Evolutionary conservation across 169 alveolate genomes (phyloP), one percentile per base, ranked within the genome.

Genomic region (Eimeria maxima): DNA sequence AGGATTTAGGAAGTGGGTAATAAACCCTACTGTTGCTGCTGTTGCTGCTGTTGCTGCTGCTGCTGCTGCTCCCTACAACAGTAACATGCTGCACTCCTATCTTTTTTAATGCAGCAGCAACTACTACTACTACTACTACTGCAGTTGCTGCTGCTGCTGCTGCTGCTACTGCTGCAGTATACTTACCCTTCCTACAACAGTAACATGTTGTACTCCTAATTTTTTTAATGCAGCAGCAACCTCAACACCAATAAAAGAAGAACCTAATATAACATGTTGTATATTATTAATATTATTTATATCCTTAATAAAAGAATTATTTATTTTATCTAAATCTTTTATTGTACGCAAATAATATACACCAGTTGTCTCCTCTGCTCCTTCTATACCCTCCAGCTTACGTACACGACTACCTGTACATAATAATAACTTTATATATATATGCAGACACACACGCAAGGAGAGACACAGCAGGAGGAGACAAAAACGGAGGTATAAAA

Each of bases 201-300:
- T 71, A 84, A 96, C 95, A 45, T 93, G 22, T 73, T n/a, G 14
- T 38, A 69, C 96, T 8, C 96, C 96, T 45, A 50, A 29, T 29
- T 78, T 81, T 8, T 65, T 78, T 29, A 96, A 53, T 11, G 96
- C 95, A 33, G 96, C 47, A 0, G 97, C 97, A 76, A 86, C 44
- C 76, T 96, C 97, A 45, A 93, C 42, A 42, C 97, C 97, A 47
- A 93, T 74, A 33, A 96, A 96, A 27, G 96, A 94, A n/a, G 96
- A 84, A n/a, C 97, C 97, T 18, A 96, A 60, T 22, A 96, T 78
- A 16, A 94, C 97, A 74, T 91, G 90, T 22, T 27, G 24, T 33
- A 29, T 47, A 80, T 65, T 74, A 22, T 0, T 63, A 57, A 67
- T 27, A 27, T 65, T 90, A 78, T 27, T 67, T 24, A n/a, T 10